phyloP scores from a whole-genome alignment of 495 filamentous ascomycete genomes.

The Acidomyces sp. region DNA sequence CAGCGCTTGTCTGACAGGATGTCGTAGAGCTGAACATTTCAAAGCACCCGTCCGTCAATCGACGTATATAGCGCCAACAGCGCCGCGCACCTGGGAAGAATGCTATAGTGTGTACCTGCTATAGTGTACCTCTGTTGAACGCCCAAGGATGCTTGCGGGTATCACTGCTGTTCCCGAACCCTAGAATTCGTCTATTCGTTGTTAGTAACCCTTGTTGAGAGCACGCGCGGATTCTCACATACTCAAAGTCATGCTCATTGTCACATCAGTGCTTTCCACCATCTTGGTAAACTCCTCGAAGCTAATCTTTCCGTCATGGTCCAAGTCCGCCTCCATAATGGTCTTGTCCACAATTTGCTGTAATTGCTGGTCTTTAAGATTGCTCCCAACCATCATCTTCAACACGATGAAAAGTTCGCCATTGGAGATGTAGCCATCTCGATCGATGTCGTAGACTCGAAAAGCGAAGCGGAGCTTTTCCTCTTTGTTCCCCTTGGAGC shows the following conservation, averaged over 20 bases:
- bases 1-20: too few relatives aligned
- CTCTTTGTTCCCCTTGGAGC: constrained; percentile 95
- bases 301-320: constrained; percentile 94
- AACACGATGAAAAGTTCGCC: constrained; percentile 97
- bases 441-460: constrained; percentile 99
- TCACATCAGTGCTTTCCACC: constrained; percentile 96
- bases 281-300: constrained; percentile 98
- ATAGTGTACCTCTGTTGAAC: too few relatives aligned
- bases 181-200: constrained; percentile 2
- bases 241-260: constrained; percentile 97
- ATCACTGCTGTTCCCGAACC: not conserved
- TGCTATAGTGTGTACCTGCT: too few relatives aligned
- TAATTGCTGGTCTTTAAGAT: constrained; percentile 96
- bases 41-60: too few relatives aligned
- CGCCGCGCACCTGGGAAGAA: too few relatives aligned
- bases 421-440: constrained; percentile 97
- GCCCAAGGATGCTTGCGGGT: not conserved
- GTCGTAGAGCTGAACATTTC: too few relatives aligned
- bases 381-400: constrained; percentile 99
- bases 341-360: constrained; percentile 99
- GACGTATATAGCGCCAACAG: too few relatives aligned
- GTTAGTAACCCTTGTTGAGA: too few relatives aligned
- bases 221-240: constrained; percentile 32
- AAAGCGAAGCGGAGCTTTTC: constrained; percentile 97
- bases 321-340: constrained; percentile 97